Evolutionary conservation across 208 protist species (phyloP), one percentile per base, ranked within the genome.

Genomic region (Baffinella frigidus): DNA sequence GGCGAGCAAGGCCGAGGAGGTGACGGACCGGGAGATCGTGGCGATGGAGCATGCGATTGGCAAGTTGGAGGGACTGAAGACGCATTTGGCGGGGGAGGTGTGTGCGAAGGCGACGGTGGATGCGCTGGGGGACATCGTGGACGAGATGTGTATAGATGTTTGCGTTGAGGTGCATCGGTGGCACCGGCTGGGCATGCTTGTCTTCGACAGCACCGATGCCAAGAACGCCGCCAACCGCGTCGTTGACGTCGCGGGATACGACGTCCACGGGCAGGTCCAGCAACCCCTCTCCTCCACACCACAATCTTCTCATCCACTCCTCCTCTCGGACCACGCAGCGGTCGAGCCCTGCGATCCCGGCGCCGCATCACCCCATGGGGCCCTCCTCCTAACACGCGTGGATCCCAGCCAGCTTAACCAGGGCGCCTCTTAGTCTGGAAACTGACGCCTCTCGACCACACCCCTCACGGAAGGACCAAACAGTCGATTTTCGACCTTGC

Each of bases 191-290:
- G 71, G 41, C 33, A 14, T 80, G 39, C 24, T 80, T 14, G 20
- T n/a, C 41, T 14, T 80, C 30, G 30, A 17, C 24, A 80, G 43
- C 24, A 35, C 24, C 39, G 71, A 41, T 41, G 7, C 39, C 2
- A 17, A 80, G n/a, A 64, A 64, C 33, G 24, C 56, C 56, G 24
- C 43, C 39, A 80, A 87, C 24, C 48, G 80, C 51, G 39, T 87
- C 33, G 80, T 87, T 0, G 35, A 87, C 33, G 36, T 67, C 14
- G n/a, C 80, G 33, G 80, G 80, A 68, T 87, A 87, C 51, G 80
- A 87, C 39, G 38, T 87, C 33, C 80, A 87, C 80, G 80, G 80
- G 41, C 71, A 80, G 43, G 71, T 80, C 24, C 20, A 17, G 24
- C 71, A 4, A 24, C 2, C 7, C 71, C 20, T n/a, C n/a, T 64